Base-by-base conservation (phyloP, 2,329 filamentous ascomycete species). In the Phoma herbarum region DNA sequence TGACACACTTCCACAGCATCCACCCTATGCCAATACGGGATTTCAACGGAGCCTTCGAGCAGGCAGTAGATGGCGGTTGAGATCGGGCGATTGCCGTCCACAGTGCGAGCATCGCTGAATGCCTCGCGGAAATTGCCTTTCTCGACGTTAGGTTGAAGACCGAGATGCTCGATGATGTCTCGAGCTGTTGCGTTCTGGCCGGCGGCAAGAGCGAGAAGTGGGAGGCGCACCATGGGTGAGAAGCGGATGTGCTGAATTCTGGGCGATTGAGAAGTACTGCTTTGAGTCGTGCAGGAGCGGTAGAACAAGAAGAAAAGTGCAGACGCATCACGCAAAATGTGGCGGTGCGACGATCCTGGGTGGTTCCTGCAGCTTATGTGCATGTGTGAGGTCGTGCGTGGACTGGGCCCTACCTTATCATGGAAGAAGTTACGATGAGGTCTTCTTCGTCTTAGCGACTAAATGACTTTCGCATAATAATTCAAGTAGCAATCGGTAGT, bases 31-130 rank as follows among this genome's bases (percentile, higher is more conserved):
- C 82, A 84, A 52, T 78, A 66, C 9, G 82, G 39, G 23, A n/a
- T 11, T 2, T 45, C 60, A 2, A 62, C 69, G 10, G 68, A 60
- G 35, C 80, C 79, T 53, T 83, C 78, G 4, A 84, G 79, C 0
- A 84, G 78, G 65, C 84, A 84, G 73, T 84, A 84, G 63, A 84
- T 84, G 50, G 77, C 78, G 3, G 82, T 84, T 71, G 81, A 82
- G 50, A 72, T 52, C 1, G 82, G 79, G 54, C 81, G 81, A 37
- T 46, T 39, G 9, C 22, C 42, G 1, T 33, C 20, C 14, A 29
- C 11, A 1, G 23, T 18, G 20, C 25, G 20, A 16, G 48, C 3
- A 10, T 52, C 39, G 12, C 29, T 12, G 6, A 52, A 52, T 2
- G 33, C 42, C 25, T 50, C 22, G n/a, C 47, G 47, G 35, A 16